Percentiles rank a stretch among this genome's conserved stretches.
These are phyloP conservation scores for Gaillardinia entomophila DNA, from an alignment of 805 yeast species.

Conservation along the genomic window DNA sequence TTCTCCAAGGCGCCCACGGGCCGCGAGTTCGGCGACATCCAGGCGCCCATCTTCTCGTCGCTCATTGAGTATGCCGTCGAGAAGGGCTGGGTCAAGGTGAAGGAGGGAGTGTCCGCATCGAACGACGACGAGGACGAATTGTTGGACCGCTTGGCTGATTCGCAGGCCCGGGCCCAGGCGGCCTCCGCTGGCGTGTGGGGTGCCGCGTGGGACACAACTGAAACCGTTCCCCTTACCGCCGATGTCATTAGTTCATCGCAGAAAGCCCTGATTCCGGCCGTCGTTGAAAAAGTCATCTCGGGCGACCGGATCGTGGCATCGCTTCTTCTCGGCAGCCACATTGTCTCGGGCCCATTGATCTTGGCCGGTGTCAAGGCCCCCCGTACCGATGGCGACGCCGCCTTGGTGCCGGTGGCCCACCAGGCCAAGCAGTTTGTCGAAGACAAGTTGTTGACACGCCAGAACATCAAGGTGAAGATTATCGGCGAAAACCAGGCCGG, in stretches of 20 bases:
- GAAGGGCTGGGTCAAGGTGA: constrained; percentile 58
- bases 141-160: constrained; percentile 27
- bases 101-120: constrained; percentile 40
- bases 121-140: constrained; percentile 39
- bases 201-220: constrained; percentile 9
- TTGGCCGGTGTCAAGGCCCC: constrained; percentile 75
- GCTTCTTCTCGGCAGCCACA: constrained; percentile 39
- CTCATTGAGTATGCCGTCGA: constrained; percentile 50
- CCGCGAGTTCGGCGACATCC: constrained; percentile 68
- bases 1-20: constrained; percentile 47
- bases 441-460: constrained; percentile 53
- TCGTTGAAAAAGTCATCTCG: constrained; percentile 69
- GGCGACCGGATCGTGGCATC: constrained; percentile 77
- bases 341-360: constrained; percentile 49
- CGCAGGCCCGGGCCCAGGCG: constrained; percentile 47
- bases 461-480: constrained; percentile 44
- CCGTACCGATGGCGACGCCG: constrained; percentile 48
- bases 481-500: constrained; percentile 61
- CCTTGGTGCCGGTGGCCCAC: constrained; percentile 58
- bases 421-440: constrained; percentile 63
- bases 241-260: constrained; percentile 29
- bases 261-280: constrained; percentile 42
- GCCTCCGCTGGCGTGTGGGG: constrained; percentile 56
- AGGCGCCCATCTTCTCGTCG: constrained; percentile 57
- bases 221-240: constrained; percentile 21